phyloP scores from a whole-genome alignment of 208 protist genomes.

The Sergeia podlipaevii region DNA sequence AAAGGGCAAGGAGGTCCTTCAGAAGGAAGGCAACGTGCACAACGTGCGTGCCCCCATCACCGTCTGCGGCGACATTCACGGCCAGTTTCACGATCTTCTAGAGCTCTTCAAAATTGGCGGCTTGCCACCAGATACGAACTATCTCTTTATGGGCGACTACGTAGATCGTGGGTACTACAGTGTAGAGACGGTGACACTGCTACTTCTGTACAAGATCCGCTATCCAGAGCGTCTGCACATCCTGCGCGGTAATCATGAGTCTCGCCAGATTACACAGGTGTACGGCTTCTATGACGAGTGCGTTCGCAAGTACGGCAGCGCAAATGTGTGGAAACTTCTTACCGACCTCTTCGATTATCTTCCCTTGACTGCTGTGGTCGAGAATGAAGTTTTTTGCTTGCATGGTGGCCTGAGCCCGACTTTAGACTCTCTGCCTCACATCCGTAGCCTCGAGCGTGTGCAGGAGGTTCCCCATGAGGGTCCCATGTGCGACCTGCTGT shows the following conservation, averaged over 20 bases:
- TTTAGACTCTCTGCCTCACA: constrained; percentile 93
- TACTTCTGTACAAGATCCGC: constrained; percentile 94
- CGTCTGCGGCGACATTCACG: constrained; percentile 96
- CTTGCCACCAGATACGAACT: constrained; percentile 96
- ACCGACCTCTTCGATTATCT: constrained; percentile 99
- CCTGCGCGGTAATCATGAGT: constrained; percentile 98
- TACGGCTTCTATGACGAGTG: constrained; percentile 99
- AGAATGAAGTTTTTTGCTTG: constrained; percentile 97
- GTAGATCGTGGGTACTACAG: constrained; percentile 95
- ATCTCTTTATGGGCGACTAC: constrained; percentile 98
- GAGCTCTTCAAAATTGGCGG: constrained; percentile 98
- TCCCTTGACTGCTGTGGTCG: constrained; percentile 96
- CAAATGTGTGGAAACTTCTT: constrained; percentile 96
- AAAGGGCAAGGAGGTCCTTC: constrained; percentile 91
- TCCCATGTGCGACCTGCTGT: constrained; percentile 99
- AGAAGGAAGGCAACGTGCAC: constrained; percentile 93
- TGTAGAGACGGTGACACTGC: constrained; percentile 92
- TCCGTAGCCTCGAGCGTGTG: constrained; percentile 94
- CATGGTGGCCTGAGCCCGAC: constrained; percentile 96
- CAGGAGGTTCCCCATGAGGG: constrained; percentile 99
- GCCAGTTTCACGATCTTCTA: constrained; percentile 98
- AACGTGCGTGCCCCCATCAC: constrained; percentile 88
- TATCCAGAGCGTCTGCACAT: constrained; percentile 96
- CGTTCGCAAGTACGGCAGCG: constrained; percentile 96
- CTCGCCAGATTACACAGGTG: constrained; percentile 97